Evolutionary conservation across 148 eudicot species (phyloP).

Genomic region (Chenopodium suecicum): DNA sequence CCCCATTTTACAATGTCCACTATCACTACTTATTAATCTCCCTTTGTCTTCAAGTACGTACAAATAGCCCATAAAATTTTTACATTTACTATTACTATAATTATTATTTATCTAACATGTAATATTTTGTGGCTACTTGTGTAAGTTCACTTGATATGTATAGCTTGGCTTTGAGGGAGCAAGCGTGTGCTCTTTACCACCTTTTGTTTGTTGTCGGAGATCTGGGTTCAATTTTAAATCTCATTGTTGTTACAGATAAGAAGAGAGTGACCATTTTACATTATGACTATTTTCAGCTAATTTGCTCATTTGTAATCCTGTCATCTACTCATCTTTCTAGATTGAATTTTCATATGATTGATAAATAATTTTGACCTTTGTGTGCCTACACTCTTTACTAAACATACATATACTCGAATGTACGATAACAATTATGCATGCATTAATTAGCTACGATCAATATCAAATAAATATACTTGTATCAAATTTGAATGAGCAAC

Average conservation of each 20-base stretch:
- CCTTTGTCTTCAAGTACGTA: conserved; percentile 19
- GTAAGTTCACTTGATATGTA: background rate
- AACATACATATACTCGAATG: too few relatives aligned
- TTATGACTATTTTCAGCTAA: too few relatives aligned
- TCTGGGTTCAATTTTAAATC: background rate
- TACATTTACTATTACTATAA: background rate
- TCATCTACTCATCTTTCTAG: too few relatives aligned
- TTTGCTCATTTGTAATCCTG: too few relatives aligned
- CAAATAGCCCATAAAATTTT: background rate
- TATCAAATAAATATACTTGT: too few relatives aligned
- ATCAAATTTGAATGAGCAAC: too few relatives aligned
- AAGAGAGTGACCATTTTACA: too few relatives aligned
- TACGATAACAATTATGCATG: too few relatives aligned
- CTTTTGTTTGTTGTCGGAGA: background rate
- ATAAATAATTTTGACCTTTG: too few relatives aligned
- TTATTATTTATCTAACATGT: background rate
- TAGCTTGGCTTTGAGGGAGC: background rate
- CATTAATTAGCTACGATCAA: too few relatives aligned
- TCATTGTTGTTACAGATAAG: background rate
- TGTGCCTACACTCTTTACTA: too few relatives aligned
- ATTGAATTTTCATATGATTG: too few relatives aligned
- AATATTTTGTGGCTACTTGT: background rate
- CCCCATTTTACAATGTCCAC: background rate
- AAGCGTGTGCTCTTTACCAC: background rate
- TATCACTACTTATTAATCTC: background rate